Evolutionary conservation across 2,329 filamentous ascomycete species (phyloP), one percentile per base, ranked within the genome.

Genomic region (Bertia moriformis): DNA sequence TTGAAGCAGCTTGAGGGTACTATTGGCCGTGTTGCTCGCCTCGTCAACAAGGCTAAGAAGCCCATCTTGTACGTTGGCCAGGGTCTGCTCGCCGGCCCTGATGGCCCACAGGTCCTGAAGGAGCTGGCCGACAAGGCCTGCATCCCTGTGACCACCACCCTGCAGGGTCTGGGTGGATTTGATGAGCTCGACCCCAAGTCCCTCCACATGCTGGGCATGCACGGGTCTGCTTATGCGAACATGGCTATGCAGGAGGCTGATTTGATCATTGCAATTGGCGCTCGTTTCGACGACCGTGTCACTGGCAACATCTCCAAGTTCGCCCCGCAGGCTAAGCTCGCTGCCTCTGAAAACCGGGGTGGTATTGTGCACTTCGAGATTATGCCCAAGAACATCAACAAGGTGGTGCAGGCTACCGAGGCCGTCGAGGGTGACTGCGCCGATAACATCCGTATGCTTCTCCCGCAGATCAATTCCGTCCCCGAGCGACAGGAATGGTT

Each of bases 311-410:
- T 95, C 39, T 60, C 75, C 50, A 93, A 89, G 57, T 98, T 96
- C 48, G 91, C 88, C 0, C 91, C 91, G 3, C 75, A 74, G 39
- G 91, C 91, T 35, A 91, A 83, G 63, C 74, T 77, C 13, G 91
- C 91, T 1, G 89, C 86, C 3, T 68, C 73, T 10, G 84, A 94
- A 63, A 78, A 78, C 40, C 83, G 87, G 45, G 91, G 91, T 51
- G 91, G 91, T 53, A 96, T 98, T 51, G 74, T 96, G 14, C 89
- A 98, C 61, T 96, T 96, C 53, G 89, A 96, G 58, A 89, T 98
- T 52, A 83, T 96, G 81, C 89, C 91, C 51, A 98, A 98, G 78
- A 96, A 98, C 68, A 96, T 96, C 66, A 96, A 96, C 77, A 98
- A 96, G 73, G 88, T 96, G 32, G 83, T 98, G 13, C 86, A 96